Evolutionary conservation across 805 yeast species (phyloP).

Genomic region (Myxozyma geophila): DNA sequence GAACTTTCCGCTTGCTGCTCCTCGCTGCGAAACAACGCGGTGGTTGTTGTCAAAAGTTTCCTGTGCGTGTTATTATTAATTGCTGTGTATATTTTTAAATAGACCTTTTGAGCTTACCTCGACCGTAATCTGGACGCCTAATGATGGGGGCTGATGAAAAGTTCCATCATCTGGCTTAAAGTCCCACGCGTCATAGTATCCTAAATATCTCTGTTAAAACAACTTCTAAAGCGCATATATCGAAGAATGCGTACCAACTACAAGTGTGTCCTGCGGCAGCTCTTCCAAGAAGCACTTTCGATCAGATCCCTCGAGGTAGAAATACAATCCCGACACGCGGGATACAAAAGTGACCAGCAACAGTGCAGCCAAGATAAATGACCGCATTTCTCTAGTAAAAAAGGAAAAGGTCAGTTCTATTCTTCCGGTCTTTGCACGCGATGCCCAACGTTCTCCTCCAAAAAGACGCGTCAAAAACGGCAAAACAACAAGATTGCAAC

Average conservation of each 20-base stretch:
- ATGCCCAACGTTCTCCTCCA: too few relatives aligned
- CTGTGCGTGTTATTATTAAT: slow-evolving; percentile 39
- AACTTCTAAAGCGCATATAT: slow-evolving; percentile 42
- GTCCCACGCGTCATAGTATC: slow-evolving; percentile 69
- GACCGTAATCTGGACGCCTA: slow-evolving; percentile 69
- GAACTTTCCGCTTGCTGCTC: slow-evolving; percentile 65
- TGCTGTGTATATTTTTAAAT: neutral
- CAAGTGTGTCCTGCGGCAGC: slow-evolving; percentile 73
- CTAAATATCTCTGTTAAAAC: slow-evolving; percentile 17
- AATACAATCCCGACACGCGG: slow-evolving; percentile 62
- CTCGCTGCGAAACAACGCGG: slow-evolving; percentile 70
- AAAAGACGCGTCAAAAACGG: too few relatives aligned
- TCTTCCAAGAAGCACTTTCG: slow-evolving; percentile 84
- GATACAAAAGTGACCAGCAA: slow-evolving; percentile 29
- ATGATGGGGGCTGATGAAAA: slow-evolving; percentile 54
- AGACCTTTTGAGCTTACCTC: slow-evolving; percentile 53
- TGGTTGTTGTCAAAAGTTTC: slow-evolving; percentile 85
- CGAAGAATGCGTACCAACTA: slow-evolving; percentile 60
- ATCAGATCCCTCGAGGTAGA: slow-evolving; percentile 76
- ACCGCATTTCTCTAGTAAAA: slow-evolving; percentile 1
- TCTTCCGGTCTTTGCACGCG: neutral
- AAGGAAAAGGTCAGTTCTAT: neutral
- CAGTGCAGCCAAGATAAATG: neutral
- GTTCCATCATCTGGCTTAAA: slow-evolving; percentile 55
- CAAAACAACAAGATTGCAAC: too few relatives aligned